Conservation (phyloP, 306 rosid genomes). For the Vigna mungo region DNA sequence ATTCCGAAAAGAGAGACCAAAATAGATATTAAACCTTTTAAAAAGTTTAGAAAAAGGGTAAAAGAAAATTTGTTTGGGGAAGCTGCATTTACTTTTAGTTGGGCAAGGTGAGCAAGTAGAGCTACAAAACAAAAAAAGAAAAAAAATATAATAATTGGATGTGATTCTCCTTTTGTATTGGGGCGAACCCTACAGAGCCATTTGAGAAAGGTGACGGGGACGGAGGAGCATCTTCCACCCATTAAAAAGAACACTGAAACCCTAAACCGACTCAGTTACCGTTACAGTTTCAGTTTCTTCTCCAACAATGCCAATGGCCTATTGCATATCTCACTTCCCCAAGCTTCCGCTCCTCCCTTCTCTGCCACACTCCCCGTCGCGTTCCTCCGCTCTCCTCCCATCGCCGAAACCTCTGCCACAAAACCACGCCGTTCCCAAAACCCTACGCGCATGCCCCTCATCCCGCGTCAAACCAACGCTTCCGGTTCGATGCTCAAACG, state of each 20-base stretch:
- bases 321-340: conserved; percentile 34
- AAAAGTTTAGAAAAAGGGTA: too few relatives aligned
- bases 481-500: not conserved
- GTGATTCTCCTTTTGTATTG: not conserved
- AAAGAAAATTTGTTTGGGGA: too few relatives aligned
- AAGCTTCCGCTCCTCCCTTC: conserved; percentile 30
- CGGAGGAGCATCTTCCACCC: not conserved
- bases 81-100: not conserved
- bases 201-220: conserved; percentile 21
- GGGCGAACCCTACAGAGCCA: not conserved
- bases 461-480: not conserved
- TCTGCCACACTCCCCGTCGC: not conserved
- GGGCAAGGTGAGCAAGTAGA: not conserved
- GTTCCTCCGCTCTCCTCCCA: not conserved
- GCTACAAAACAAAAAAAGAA: not conserved
- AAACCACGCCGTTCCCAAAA: not conserved
- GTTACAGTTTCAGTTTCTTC: not conserved
- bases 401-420: not conserved
- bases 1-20: too few relatives aligned
- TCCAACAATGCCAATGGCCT: conserved; percentile 35
- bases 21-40: too few relatives aligned
- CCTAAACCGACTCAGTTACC: conserved; percentile 1
- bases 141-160: not conserved
- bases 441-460: not conserved
- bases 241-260: not conserved